Conservation (phyloP, 495 filamentous ascomycete genomes). For the Glutinoglossum americanum region DNA sequence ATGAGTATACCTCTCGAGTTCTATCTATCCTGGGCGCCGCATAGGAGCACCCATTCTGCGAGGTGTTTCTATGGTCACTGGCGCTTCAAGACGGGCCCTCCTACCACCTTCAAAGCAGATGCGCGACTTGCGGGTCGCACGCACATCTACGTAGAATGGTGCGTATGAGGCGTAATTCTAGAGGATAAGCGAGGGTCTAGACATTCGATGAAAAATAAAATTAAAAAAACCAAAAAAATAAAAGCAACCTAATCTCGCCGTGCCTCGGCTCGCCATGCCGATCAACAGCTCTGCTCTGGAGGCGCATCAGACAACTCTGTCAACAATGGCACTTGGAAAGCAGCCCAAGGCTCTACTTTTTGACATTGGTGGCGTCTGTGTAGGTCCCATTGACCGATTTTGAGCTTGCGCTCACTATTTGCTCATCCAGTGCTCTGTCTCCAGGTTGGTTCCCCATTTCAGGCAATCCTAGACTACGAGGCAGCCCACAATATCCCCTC, state of each 20-base stretch:
- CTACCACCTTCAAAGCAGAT: not conserved
- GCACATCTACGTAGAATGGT: not conserved
- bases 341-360: constrained; percentile 65
- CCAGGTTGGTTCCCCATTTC: constrained; percentile 77
- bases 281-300: too few relatives aligned
- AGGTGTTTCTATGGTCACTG: too few relatives aligned
- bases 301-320: not conserved
- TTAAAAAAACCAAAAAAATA: too few relatives aligned
- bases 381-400: constrained; percentile 25
- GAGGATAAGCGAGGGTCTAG: not conserved
- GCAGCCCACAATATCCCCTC: constrained; percentile 46
- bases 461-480: constrained; percentile 83
- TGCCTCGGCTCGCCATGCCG: too few relatives aligned
- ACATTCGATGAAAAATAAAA: too few relatives aligned
- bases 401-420: not conserved
- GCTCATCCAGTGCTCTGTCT: not conserved
- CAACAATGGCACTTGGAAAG: not conserved
- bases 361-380: constrained; percentile 92
- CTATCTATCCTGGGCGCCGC: too few relatives aligned
- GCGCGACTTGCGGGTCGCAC: too few relatives aligned
- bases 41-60: too few relatives aligned
- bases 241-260: too few relatives aligned
- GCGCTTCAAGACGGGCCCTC: too few relatives aligned
- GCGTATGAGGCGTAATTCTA: not conserved
- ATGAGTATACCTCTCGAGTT: too few relatives aligned